Percentiles rank a stretch among this genome's conserved stretches.
Conservation (phyloP, 2,329 filamentous ascomycete species). For the Verticillium alfalfae region DNA sequence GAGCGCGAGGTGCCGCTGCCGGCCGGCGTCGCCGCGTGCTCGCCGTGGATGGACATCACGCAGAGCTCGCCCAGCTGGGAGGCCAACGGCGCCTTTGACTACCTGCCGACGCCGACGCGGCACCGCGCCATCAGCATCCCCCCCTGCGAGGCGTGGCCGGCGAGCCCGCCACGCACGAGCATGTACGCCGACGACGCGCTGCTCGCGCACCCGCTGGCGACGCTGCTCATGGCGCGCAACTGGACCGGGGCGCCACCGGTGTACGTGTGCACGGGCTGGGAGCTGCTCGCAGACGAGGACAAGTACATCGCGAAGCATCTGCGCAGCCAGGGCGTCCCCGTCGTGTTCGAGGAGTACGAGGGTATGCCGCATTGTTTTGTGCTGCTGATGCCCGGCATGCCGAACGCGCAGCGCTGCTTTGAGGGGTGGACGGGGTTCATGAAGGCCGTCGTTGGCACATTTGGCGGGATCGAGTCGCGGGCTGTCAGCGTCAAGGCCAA, state of each 20-base stretch:
- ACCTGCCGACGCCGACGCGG: slow-evolving; percentile 45
- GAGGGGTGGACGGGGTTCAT: slow-evolving; percentile 54
- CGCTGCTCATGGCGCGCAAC: slow-evolving; percentile 48
- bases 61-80: slow-evolving; percentile 54
- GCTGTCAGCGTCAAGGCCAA: slow-evolving; percentile 44
- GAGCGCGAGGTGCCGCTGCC: slow-evolving; percentile 58
- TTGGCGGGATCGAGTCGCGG: slow-evolving; percentile 24
- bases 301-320: slow-evolving; percentile 54
- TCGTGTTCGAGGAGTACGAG: slow-evolving; percentile 69
- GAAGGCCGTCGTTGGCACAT: slow-evolving; percentile 28
- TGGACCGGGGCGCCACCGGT: slow-evolving; percentile 63
- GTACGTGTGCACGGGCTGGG: slow-evolving; percentile 65
- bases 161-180: slow-evolving; percentile 44
- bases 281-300: slow-evolving; percentile 65
- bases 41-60: slow-evolving; percentile 68
- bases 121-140: slow-evolving; percentile 20
- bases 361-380: slow-evolving; percentile 77
- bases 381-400: slow-evolving; percentile 42
- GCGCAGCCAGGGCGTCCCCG: slow-evolving; percentile 48
- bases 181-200: slow-evolving; percentile 51
- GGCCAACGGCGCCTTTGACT: slow-evolving; percentile 53
- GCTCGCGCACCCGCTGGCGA: slow-evolving; percentile 62
- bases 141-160: slow-evolving; percentile 53
- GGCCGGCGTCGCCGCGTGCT: slow-evolving; percentile 56
- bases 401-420: slow-evolving; percentile 45